phyloP scores from a whole-genome alignment of 768 basidiomycete genomes.

The Dioszegia crocea region DNA sequence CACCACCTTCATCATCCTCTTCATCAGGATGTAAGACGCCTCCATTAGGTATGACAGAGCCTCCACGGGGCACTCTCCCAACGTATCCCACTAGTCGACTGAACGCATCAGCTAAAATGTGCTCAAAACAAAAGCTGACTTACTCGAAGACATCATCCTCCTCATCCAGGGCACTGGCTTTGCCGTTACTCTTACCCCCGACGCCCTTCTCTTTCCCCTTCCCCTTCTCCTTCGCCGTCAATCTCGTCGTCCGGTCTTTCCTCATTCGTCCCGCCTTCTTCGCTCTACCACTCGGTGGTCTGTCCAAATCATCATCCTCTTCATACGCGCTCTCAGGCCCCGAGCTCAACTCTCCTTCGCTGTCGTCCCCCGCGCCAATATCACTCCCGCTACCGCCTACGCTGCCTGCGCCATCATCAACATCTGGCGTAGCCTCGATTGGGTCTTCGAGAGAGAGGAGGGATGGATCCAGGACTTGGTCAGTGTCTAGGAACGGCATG shows the following conservation, averaged over 20 bases:
- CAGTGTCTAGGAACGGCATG: not conserved
- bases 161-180: not conserved
- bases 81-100: slow-evolving; percentile 5
- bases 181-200: not conserved
- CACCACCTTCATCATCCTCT: not conserved
- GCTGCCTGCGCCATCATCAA: not conserved
- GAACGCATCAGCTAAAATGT: not conserved
- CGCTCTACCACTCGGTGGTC: not conserved
- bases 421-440: too few relatives aligned
- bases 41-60: not conserved
- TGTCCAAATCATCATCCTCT: slow-evolving; percentile 3
- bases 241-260: not conserved
- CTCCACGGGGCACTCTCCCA: not conserved
- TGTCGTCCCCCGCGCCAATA: not conserved
- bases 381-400: not conserved
- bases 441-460: not conserved
- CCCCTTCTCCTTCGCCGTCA: not conserved
- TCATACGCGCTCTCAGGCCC: slow-evolving; percentile 5
- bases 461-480: not conserved
- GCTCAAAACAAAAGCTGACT: not conserved
- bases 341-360: not conserved
- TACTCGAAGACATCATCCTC: slow-evolving; percentile 11
- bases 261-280: not conserved
- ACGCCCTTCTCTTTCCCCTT: not conserved
- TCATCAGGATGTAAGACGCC: not conserved